phyloP scores from a whole-genome alignment of 1,139 yeast species.

The Taiozyma sp. region DNA sequence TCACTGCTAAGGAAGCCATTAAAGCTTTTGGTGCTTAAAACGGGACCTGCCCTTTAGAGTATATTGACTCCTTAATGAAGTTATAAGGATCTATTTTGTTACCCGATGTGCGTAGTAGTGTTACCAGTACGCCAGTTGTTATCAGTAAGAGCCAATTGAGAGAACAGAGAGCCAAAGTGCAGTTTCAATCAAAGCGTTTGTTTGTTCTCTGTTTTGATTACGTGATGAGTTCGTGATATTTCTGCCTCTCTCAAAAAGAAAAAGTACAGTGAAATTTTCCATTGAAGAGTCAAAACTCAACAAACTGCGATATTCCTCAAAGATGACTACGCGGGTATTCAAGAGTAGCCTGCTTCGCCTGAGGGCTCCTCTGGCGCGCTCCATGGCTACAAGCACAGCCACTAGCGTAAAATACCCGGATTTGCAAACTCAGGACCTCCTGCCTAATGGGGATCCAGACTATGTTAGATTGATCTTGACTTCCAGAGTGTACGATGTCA shows the following conservation, averaged over 20 bases:
- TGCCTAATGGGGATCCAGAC: constrained; percentile 75
- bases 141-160: too few relatives aligned
- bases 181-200: neutral
- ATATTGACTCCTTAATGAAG: neutral
- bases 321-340: neutral
- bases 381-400: neutral
- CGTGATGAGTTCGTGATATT: neutral
- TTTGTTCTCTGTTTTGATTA: too few relatives aligned
- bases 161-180: neutral
- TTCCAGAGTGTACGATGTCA: constrained; percentile 91
- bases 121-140: too few relatives aligned
- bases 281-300: neutral
- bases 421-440: constrained; percentile 45
- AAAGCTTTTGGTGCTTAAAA: constrained; percentile 8
- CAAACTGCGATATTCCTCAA: neutral
- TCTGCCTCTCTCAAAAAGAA: neutral
- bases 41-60: neutral
- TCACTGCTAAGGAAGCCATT: constrained; percentile 37
- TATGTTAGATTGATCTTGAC: constrained; percentile 86
- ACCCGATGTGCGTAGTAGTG: too few relatives aligned
- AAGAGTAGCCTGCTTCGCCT: neutral
- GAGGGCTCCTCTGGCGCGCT: neutral
- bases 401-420: constrained; percentile 36
- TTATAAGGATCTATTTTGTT: neutral
- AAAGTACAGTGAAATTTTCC: neutral